Evolutionary conservation across 352 stramenopile species (phyloP), one percentile per base, ranked within the genome.

Genomic region (Globisporangium viniferum): DNA sequence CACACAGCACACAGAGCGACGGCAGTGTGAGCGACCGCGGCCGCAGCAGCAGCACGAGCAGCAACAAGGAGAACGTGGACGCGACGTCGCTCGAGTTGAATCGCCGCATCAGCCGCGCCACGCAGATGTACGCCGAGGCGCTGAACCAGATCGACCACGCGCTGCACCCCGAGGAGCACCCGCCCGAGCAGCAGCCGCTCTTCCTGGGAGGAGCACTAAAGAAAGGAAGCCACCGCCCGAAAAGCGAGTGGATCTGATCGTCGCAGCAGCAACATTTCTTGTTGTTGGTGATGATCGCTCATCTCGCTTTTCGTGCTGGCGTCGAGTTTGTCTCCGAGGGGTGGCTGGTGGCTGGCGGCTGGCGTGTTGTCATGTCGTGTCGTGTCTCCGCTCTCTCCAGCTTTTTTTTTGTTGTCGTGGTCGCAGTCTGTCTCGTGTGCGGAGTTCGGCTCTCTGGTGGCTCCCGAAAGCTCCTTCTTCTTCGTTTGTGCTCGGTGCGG

Each of bases 91-190:
- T 74, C 3, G 62, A 76, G 33, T 57, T 74, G 5, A 84, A 78
- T 63, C 69, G 74, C 53, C 77, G 76, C 35, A 75, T 87, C 71
- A 84, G 72, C 66, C 80, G 83, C 36, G 80, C 80, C 5, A 82
- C 77, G 35, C 77, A 89, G 56, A 74, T 89, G 6, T 89, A 89
- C 55, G 75, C 75, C 1, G 78, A 87, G 54, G 80, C 80, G 24
- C 82, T 89, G 61, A 82, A 36, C 69, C 66, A 76, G 8, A 69
- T 89, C 36, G 73, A 89, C 68, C 77, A 73, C 29, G 80, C 80
- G 44, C 75, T 89, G 44, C 75, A 82, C 61, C 80, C 80, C 4
- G 58, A 60, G 36, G 58, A 69, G 14, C 66, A 78, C 48, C 69
- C 73, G 1, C 72, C 71, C 2, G 81, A 82, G 67, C 74, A 77